phyloP scores from a whole-genome alignment of 805 yeast species.

The Metschnikowia drakensbergensis region DNA sequence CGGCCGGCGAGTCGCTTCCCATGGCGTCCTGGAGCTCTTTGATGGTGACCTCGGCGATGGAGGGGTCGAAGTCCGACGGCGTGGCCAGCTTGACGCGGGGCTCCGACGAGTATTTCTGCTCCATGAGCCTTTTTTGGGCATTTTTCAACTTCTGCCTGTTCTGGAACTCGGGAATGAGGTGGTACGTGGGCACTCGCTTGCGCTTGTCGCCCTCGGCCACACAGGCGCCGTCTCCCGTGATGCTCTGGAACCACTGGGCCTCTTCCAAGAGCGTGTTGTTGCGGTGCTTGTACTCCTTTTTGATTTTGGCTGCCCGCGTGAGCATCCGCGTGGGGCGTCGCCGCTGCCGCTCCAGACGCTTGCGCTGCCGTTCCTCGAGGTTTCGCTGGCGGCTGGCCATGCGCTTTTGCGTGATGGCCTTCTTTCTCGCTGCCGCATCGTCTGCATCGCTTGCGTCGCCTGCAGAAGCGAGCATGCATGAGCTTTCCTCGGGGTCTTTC shows the following conservation, averaged over 20 bases:
- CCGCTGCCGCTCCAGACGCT: neutral
- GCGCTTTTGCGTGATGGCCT: conserved; percentile 6
- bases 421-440: neutral
- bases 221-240: conserved; percentile 33
- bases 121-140: conserved; percentile 16
- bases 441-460: neutral
- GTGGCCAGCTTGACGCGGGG: conserved; percentile 5
- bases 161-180: conserved; percentile 25
- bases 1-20: conserved; percentile 21
- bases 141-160: conserved; percentile 13
- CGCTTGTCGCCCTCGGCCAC: conserved; percentile 35
- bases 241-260: conserved; percentile 37
- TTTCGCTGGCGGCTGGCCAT: conserved; percentile 7
- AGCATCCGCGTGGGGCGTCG: conserved; percentile 6
- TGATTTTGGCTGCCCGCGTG: neutral
- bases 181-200: conserved; percentile 26
- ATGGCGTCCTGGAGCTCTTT: conserved; percentile 15
- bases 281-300: conserved; percentile 3
- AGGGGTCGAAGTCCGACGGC: conserved; percentile 6
- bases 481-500: no score
- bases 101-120: conserved; percentile 9
- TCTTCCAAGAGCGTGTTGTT: conserved; percentile 20
- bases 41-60: conserved; percentile 9
- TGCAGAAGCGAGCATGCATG: neutral
- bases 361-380: conserved; percentile 5